Conservation (phyloP, 1,284 basidiomycete species). For the Chalciporus sp. region DNA sequence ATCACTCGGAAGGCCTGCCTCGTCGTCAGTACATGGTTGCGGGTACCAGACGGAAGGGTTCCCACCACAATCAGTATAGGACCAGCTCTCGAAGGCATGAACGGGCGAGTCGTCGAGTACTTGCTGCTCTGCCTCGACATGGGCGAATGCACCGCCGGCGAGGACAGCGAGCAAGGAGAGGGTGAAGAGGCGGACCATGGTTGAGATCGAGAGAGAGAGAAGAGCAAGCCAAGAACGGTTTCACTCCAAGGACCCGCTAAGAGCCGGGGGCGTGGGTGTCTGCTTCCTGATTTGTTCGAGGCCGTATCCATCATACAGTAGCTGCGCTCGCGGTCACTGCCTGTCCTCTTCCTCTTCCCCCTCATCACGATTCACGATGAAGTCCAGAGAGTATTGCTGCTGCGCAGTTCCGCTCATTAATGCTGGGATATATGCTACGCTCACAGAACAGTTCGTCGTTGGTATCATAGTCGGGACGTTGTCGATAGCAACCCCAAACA, state of each 20-base stretch:
- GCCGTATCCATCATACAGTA: neutral
- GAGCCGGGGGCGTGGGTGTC: constrained; percentile 22
- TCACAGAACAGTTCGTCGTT: constrained; percentile 75
- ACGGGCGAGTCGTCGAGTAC: constrained; percentile 38
- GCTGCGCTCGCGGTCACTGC: neutral
- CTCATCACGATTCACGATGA: constrained; percentile 41
- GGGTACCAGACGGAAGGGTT: neutral
- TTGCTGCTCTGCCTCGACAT: constrained; percentile 42
- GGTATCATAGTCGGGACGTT: constrained; percentile 76
- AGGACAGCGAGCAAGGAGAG: constrained; percentile 41
- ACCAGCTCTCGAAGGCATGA: constrained; percentile 50
- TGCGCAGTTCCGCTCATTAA: constrained; percentile 87
- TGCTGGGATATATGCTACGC: constrained; percentile 80
- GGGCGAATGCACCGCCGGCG: constrained; percentile 37
- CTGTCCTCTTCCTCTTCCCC: neutral
- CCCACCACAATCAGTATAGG: constrained; percentile 62
- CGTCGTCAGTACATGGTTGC: constrained; percentile 8
- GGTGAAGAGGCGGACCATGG: constrained; percentile 48
- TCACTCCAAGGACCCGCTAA: constrained; percentile 3
- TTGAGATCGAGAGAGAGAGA: constrained; percentile 6
- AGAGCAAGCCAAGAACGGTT: constrained; percentile 6
- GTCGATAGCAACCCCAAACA: constrained; percentile 75
- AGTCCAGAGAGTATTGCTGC: constrained; percentile 76
- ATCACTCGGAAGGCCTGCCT: constrained; percentile 49
- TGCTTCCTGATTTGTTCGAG: constrained; percentile 13